phyloP scores from a whole-genome alignment of 2,329 filamentous ascomycete species.

The Fusarium sacchari region DNA sequence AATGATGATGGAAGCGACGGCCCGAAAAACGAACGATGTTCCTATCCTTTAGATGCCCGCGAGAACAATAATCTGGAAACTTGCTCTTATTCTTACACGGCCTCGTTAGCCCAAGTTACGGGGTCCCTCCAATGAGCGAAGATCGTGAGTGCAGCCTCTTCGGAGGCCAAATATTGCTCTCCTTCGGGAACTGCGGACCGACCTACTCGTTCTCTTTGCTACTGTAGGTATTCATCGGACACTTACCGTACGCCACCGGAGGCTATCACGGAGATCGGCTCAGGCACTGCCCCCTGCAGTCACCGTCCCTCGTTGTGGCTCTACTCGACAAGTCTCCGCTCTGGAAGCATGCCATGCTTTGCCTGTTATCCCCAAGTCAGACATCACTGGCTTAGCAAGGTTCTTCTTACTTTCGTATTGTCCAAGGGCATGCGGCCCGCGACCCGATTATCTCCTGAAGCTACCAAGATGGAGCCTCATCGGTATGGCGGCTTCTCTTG shows the following conservation, averaged over 20 bases:
- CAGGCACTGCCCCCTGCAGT: constrained; percentile 6
- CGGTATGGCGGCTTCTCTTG: constrained; percentile 18
- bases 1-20: constrained; percentile 35
- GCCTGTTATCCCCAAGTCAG: not conserved
- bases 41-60: constrained; percentile 9
- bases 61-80: not conserved
- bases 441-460: constrained; percentile 10
- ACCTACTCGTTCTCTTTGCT: not conserved
- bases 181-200: constrained; percentile 34
- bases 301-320: not conserved
- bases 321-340: constrained; percentile 3
- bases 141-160: constrained; percentile 24
- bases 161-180: constrained; percentile 14
- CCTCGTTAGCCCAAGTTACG: not conserved
- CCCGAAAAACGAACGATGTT: constrained; percentile 20
- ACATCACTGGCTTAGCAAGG: not conserved
- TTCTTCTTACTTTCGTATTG: not conserved
- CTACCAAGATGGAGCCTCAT: constrained; percentile 8
- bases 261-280: constrained; percentile 18
- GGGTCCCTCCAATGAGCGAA: constrained; percentile 25
- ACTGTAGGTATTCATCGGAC: not conserved
- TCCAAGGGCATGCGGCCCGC: constrained; percentile 29
- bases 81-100: not conserved
- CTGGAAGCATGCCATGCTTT: constrained; percentile 1
- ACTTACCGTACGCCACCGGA: constrained; percentile 5